These are phyloP conservation scores for Peronospora farinosa DNA, from an alignment of 352 stramenopile species.

Conservation along the genomic window DNA sequence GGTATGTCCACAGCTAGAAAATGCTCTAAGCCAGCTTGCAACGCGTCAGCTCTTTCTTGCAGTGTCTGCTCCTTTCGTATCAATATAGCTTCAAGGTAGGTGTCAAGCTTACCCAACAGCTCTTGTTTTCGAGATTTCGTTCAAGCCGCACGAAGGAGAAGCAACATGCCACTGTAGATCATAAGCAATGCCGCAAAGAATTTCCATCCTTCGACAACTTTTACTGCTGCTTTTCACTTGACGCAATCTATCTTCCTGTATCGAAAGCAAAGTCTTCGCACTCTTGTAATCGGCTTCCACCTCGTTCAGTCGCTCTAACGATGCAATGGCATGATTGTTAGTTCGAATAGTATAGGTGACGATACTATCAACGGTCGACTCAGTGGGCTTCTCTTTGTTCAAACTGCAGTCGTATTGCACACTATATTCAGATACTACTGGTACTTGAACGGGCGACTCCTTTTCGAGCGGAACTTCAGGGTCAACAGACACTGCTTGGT, in stretches of 20 bases:
- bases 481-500: neutral
- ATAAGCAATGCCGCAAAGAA: constrained; percentile 25
- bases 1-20: constrained; percentile 9
- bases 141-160: constrained; percentile 17
- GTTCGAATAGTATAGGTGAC: constrained; percentile 24
- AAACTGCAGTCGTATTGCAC: neutral
- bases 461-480: neutral
- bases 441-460: neutral
- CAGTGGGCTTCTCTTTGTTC: neutral
- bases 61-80: constrained; percentile 12
- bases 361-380: constrained; percentile 3
- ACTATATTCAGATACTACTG: neutral
- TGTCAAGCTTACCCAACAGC: constrained; percentile 32
- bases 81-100: constrained; percentile 13
- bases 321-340: constrained; percentile 33
- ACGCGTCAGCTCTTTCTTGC: constrained; percentile 13
- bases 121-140: constrained; percentile 17
- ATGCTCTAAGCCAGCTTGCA: constrained; percentile 19
- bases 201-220: constrained; percentile 17
- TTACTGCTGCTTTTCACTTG: constrained; percentile 21
- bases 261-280: constrained; percentile 15
- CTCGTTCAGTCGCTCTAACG: constrained; percentile 24
- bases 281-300: constrained; percentile 19
- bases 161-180: constrained; percentile 35
- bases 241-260: constrained; percentile 26